These are phyloP conservation scores for Aspergillus neoniger DNA, from an alignment of 2,329 filamentous ascomycete genomes.

Conservation along the genomic window DNA sequence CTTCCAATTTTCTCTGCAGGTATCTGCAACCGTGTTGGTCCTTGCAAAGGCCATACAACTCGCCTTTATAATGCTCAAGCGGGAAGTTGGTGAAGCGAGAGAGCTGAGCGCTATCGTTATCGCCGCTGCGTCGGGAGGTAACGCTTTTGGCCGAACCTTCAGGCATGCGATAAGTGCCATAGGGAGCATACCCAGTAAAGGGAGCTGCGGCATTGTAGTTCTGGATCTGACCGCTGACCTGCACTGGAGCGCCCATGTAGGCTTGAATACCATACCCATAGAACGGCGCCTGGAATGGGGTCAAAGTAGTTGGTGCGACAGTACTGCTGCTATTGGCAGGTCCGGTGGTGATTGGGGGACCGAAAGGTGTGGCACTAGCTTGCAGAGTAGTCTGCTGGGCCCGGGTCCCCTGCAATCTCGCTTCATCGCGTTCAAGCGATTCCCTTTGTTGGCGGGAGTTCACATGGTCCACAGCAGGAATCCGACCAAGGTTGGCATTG, in stretches of 20 bases:
- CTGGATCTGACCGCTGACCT: constrained; percentile 37
- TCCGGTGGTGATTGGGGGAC: constrained; percentile 57
- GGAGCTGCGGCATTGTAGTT: constrained; percentile 58
- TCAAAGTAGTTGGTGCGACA: constrained; percentile 35
- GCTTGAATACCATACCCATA: constrained; percentile 56
- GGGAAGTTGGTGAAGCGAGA: constrained; percentile 82
- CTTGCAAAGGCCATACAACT: constrained; percentile 90
- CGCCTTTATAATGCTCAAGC: constrained; percentile 75
- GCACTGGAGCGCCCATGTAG: constrained; percentile 55
- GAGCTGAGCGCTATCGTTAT: constrained; percentile 58
- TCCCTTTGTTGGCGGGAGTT: constrained; percentile 60
- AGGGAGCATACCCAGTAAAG: constrained; percentile 55
- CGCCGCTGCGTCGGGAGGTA: constrained; percentile 58
- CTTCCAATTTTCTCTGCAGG: constrained; percentile 95
- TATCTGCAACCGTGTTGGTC: constrained; percentile 98
- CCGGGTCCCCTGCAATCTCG: constrained; percentile 52
- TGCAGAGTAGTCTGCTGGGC: constrained; percentile 74
- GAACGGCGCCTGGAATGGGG: constrained; percentile 42
- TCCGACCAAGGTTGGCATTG: constrained; percentile 78
- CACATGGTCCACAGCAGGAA: constrained; percentile 64
- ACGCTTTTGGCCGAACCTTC: constrained; percentile 77
- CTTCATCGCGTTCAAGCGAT: constrained; percentile 49
- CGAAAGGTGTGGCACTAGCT: constrained; percentile 76
- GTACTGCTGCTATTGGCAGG: constrained; percentile 25
- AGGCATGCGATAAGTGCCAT: constrained; percentile 60